phyloP scores from a whole-genome alignment of 192 early-diverging fungal species.

The Gryganskiella cystojenkinii region DNA sequence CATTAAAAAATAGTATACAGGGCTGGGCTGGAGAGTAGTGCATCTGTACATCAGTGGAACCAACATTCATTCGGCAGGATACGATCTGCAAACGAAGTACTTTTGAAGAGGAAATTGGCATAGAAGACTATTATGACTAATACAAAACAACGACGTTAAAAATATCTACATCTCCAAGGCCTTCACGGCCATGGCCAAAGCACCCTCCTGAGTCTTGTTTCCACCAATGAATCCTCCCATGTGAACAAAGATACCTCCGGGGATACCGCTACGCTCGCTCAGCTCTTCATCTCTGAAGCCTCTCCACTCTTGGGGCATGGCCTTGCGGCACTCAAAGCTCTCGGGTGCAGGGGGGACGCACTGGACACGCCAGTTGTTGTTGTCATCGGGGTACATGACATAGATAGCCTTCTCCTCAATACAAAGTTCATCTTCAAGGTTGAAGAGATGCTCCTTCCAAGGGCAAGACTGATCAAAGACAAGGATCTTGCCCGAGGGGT shows the following conservation, averaged over 20 bases:
- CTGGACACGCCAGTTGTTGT: conserved; percentile 38
- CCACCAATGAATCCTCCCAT: conserved; percentile 64
- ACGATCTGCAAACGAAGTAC: conserved; percentile 41
- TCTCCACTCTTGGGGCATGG: conserved; percentile 63
- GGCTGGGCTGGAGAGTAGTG: conserved; percentile 42
- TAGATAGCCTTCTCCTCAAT: conserved; percentile 52
- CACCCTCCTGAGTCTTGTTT: conserved; percentile 82
- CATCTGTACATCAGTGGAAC: conserved; percentile 43
- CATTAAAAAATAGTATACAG: conserved; percentile 20
- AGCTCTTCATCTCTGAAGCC: conserved; percentile 88
- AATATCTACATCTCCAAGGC: conserved; percentile 60
- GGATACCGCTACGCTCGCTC: conserved; percentile 77
- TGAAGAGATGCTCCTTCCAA: conserved; percentile 93
- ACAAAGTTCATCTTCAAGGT: conserved; percentile 68
- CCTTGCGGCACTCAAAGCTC: conserved; percentile 48
- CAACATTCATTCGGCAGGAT: conserved; percentile 50
- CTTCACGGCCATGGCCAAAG: conserved; percentile 73
- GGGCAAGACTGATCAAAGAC: conserved; percentile 88
- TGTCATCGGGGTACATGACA: conserved; percentile 36
- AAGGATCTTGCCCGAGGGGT: conserved; percentile 82
- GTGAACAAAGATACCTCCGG: conserved; percentile 90
- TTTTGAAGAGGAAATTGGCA: conserved; percentile 21
- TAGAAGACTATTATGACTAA: background rate
- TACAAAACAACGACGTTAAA: too few relatives aligned
- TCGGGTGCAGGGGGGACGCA: conserved; percentile 34